These are phyloP conservation scores for Aphanomyces cochlioides DNA, from an alignment of 352 stramenopile species.

Conservation along the genomic window DNA sequence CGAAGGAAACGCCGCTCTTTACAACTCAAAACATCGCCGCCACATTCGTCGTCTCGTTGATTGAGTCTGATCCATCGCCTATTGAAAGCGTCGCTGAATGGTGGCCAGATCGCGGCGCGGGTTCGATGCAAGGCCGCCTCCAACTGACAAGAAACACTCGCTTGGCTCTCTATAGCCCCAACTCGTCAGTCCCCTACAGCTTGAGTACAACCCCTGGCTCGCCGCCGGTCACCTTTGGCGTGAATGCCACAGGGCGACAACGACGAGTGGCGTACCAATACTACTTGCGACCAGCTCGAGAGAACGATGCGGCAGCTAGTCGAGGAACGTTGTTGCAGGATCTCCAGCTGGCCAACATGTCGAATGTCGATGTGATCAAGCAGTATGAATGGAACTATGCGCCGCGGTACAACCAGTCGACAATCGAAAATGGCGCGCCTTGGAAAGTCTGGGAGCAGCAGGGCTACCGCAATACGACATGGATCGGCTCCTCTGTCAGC, in stretches of 20 bases:
- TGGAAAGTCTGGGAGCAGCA: neutral
- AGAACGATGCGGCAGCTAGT: neutral
- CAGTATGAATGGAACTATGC: neutral
- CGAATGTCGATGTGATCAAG: neutral
- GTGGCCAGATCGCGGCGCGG: neutral
- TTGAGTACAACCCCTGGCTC: neutral
- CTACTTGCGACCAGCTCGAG: neutral
- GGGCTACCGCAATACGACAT: neutral
- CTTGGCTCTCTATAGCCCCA: neutral
- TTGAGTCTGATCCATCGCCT: neutral
- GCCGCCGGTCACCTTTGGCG: neutral
- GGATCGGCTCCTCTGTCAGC: slow-evolving; percentile 1
- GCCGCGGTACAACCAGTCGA: neutral
- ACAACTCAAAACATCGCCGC: neutral
- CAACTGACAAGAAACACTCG: slow-evolving; percentile 4
- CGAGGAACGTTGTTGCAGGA: neutral
- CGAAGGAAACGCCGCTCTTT: neutral
- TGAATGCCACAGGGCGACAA: slow-evolving; percentile 1
- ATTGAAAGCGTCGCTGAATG: neutral
- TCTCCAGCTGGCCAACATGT: neutral
- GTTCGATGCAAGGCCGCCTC: neutral
- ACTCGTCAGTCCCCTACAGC: too few relatives aligned
- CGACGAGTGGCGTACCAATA: neutral
- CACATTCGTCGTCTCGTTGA: neutral
- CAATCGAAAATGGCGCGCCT: neutral